Conservation (phyloP, 306 rosid species). For the Pyrus bretschneideri region DNA sequence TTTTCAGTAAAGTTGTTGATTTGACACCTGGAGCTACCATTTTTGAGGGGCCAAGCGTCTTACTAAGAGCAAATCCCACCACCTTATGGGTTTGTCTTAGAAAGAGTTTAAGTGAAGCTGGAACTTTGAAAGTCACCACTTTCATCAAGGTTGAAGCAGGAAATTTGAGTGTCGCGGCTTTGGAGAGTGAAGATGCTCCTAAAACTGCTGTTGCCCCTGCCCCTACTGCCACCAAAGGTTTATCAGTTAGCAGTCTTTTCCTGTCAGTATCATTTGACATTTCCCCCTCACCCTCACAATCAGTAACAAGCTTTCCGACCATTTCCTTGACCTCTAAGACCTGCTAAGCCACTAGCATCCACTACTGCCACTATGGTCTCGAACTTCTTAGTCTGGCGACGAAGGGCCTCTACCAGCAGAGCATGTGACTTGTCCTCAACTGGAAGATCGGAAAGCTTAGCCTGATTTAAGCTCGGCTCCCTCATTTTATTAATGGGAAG, state of each 20-base stretch:
- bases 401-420: slow-evolving; percentile 57
- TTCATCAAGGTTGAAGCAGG: slow-evolving; percentile 9
- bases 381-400: slow-evolving; percentile 52
- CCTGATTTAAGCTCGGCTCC: slow-evolving; percentile 3
- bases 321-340: slow-evolving; percentile 58
- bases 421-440: slow-evolving; percentile 56
- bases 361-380: slow-evolving; percentile 69
- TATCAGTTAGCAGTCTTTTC: slow-evolving; percentile 40
- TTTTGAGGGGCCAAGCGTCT: slow-evolving; percentile 44
- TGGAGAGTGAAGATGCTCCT: slow-evolving; percentile 73
- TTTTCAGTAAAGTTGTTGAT: slow-evolving; percentile 48
- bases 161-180: slow-evolving; percentile 19
- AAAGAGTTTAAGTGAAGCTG: slow-evolving; percentile 52
- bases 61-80: slow-evolving; percentile 35
- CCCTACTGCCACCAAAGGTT: slow-evolving; percentile 70
- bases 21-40: slow-evolving; percentile 50
- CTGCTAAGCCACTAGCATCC: slow-evolving; percentile 59
- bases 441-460: slow-evolving; percentile 51
- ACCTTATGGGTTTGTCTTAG: slow-evolving; percentile 50
- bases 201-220: slow-evolving; percentile 79
- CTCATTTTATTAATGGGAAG: slow-evolving; percentile 24
- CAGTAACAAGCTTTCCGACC: slow-evolving; percentile 36
- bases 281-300: slow-evolving; percentile 33
- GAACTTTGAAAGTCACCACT: slow-evolving; percentile 18
- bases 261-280: slow-evolving; percentile 29